phyloP scores from a whole-genome alignment of 805 yeast genomes.

The Lachancea cidri region DNA sequence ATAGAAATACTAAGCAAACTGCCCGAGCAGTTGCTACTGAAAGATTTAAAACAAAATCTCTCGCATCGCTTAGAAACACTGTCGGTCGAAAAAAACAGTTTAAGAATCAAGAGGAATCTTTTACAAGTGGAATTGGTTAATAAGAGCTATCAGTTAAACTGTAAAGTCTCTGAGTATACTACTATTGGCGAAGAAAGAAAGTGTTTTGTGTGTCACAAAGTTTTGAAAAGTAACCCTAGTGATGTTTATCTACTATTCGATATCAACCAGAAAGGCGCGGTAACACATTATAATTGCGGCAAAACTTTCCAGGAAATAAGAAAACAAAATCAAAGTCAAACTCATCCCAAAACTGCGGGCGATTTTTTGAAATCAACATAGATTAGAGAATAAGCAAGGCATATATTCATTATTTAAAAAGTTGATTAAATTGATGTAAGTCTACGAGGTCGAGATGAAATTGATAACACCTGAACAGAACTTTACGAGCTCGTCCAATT shows the following conservation, averaged over 20 bases:
- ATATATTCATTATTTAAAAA: not conserved
- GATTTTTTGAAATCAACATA: not conserved
- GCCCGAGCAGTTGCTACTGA: constrained; percentile 47
- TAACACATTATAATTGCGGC: constrained; percentile 28
- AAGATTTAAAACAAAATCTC: constrained; percentile 40
- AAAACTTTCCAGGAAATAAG: constrained; percentile 18
- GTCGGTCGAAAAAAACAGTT: constrained; percentile 36
- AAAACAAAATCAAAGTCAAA: constrained; percentile 11
- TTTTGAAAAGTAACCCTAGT: constrained; percentile 35
- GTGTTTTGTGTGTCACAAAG: constrained; percentile 59
- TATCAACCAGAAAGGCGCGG: constrained; percentile 12
- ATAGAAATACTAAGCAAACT: constrained; percentile 40
- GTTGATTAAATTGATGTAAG: too few species aligned
- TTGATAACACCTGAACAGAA: constrained; percentile 76
- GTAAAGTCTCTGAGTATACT: constrained; percentile 34
- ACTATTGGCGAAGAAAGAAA: constrained; percentile 38
- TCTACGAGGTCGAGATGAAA: constrained; percentile 42
- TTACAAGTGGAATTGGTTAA: constrained; percentile 50
- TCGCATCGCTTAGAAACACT: constrained; percentile 40
- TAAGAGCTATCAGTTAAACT: constrained; percentile 40
- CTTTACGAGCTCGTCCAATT: constrained; percentile 63
- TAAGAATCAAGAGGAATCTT: constrained; percentile 43
- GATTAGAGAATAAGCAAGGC: not conserved
- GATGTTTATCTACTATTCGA: constrained; percentile 13
- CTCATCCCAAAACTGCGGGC: not conserved